phyloP scores from a whole-genome alignment of 2,329 filamentous ascomycete species.

The Fusarium transvaalense region DNA sequence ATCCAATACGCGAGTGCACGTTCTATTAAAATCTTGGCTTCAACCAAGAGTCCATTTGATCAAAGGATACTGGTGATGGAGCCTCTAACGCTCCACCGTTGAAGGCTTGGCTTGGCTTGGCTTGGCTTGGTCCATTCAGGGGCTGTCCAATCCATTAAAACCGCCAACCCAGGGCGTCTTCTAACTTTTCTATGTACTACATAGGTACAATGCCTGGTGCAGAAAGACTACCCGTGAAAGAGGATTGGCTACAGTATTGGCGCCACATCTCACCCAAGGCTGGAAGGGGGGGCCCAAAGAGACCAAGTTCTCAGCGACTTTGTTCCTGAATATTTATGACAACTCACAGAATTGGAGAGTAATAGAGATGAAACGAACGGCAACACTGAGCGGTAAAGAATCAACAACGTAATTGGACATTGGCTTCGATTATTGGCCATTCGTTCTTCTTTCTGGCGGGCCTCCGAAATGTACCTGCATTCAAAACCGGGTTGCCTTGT shows the following conservation, averaged over 20 bases:
- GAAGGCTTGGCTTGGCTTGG: background rate
- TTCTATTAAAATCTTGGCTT: constrained; percentile 16
- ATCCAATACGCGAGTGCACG: constrained; percentile 20
- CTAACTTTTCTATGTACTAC: constrained; percentile 10
- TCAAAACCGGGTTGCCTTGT: constrained; percentile 6
- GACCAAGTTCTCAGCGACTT: background rate
- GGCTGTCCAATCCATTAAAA: constrained; percentile 28
- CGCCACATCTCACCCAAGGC: constrained; percentile 23
- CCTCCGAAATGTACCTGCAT: constrained; percentile 32
- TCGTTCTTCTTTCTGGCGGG: background rate
- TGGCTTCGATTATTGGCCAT: background rate
- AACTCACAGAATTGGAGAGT: background rate
- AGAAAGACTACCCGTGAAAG: constrained; percentile 33
- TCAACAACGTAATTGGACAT: background rate
- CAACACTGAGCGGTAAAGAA: constrained; percentile 4
- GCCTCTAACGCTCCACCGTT: constrained; percentile 14
- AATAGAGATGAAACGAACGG: constrained; percentile 26
- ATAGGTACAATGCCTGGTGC: constrained; percentile 16
- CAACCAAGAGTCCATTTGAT: constrained; percentile 17
- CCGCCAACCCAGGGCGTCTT: constrained; percentile 3
- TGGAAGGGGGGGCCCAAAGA: background rate
- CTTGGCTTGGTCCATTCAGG: constrained; percentile 20
- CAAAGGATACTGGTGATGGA: constrained; percentile 34
- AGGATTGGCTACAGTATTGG: constrained; percentile 36
- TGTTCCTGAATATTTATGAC: constrained; percentile 1